A percentile compares a stretch with the other conserved stretches of the same genome.
phyloP scores from a whole-genome alignment of 2,329 filamentous ascomycete genomes.

The Pestalotiopsis sp. region DNA sequence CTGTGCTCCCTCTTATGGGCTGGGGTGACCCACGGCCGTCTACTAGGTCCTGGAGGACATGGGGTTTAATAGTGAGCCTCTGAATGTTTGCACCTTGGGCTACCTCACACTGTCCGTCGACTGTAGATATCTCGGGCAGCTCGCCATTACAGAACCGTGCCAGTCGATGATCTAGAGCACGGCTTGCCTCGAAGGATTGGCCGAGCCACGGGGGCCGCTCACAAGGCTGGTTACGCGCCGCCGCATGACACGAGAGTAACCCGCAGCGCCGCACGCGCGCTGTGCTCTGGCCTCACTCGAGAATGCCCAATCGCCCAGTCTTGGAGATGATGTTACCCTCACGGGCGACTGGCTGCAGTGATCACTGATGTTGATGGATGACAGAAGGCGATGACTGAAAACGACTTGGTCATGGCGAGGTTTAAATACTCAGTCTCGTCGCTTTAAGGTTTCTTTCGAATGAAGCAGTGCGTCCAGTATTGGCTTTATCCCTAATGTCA shows the following conservation, averaged over 20 bases:
- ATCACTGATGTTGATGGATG: neutral
- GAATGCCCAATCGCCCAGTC: neutral
- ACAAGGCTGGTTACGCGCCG: neutral
- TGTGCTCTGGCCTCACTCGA: neutral
- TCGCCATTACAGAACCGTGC: neutral
- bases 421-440: no score
- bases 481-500: no score
- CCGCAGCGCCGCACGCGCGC: neutral
- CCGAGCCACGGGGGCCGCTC: slow-evolving; percentile 2
- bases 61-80: neutral
- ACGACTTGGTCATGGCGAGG: no score
- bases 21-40: slow-evolving; percentile 7
- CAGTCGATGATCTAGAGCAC: neutral
- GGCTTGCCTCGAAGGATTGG: slow-evolving; percentile 9
- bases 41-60: neutral
- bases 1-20: slow-evolving; percentile 5
- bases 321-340: neutral
- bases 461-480: no score
- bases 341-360: neutral
- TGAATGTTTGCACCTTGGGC: neutral
- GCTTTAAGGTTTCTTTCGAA: no score
- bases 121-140: neutral
- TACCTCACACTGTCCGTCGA: neutral
- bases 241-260: neutral
- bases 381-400: neutral